These are phyloP conservation scores for Cornus controversa DNA, from an alignment of 148 eudicot genomes.

Conservation along the genomic window DNA sequence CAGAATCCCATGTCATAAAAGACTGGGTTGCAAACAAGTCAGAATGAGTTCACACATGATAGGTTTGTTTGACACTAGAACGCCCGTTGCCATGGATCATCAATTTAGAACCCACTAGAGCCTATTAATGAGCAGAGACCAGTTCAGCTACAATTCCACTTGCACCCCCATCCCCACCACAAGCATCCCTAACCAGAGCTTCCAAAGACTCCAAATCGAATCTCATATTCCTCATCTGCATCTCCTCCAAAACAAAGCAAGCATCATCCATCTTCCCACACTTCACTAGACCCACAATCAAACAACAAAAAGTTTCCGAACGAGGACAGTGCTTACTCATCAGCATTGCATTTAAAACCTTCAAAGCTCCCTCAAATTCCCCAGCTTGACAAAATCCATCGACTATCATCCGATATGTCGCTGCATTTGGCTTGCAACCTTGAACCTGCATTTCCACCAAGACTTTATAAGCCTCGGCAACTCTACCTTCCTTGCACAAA, in stretches of 20 bases:
- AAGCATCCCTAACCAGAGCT: slow-evolving; percentile 42
- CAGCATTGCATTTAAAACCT: slow-evolving; percentile 74
- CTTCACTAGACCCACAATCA: slow-evolving; percentile 60
- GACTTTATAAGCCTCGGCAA: slow-evolving; percentile 68
- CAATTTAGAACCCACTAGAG: slow-evolving; percentile 1
- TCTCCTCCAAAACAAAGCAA: slow-evolving; percentile 71
- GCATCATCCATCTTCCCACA: slow-evolving; percentile 62
- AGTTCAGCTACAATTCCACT: slow-evolving; percentile 41
- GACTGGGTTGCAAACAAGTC: background rate
- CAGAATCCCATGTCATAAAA: background rate
- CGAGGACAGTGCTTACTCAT: slow-evolving; percentile 69
- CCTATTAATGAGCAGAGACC: slow-evolving; percentile 13
- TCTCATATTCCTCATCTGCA: slow-evolving; percentile 65
- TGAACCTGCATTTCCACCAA: slow-evolving; percentile 80
- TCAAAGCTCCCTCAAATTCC: slow-evolving; percentile 58
- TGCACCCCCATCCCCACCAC: slow-evolving; percentile 22
- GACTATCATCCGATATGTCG: slow-evolving; percentile 79
- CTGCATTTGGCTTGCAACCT: slow-evolving; percentile 83
- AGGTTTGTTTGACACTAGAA: background rate
- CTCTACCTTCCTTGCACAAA: slow-evolving; percentile 58
- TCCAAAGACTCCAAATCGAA: slow-evolving; percentile 56
- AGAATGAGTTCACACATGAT: background rate
- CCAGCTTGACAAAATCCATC: slow-evolving; percentile 69
- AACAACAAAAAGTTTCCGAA: slow-evolving; percentile 53
- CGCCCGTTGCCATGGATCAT: background rate